phyloP scores from a whole-genome alignment of 2,329 filamentous ascomycete genomes.

The Aspergillus sp. region DNA sequence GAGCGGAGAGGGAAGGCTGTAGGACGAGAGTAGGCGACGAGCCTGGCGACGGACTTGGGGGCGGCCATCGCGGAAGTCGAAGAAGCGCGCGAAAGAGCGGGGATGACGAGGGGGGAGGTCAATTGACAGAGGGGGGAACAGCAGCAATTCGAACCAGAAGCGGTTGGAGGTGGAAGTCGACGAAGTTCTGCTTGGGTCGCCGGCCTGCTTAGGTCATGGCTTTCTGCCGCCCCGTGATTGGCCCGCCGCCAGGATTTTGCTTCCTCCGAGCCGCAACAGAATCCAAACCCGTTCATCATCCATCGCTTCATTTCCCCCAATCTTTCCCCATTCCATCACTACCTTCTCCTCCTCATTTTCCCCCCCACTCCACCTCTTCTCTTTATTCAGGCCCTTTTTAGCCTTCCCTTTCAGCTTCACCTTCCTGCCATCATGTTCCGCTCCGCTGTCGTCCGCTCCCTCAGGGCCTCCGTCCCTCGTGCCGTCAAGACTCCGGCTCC shows the following conservation, averaged over 20 bases:
- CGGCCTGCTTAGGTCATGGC: conserved; percentile 42
- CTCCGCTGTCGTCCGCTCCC: conserved; percentile 77
- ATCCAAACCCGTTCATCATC: conserved; percentile 20
- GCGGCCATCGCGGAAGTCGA: conserved; percentile 45
- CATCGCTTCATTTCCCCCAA: conserved; percentile 25
- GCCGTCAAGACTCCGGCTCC: conserved; percentile 59
- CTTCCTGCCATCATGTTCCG: conserved; percentile 73
- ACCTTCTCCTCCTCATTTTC: background rate
- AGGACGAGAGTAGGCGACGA: conserved; percentile 45
- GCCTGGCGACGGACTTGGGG: conserved; percentile 46
- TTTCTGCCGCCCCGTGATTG: conserved; percentile 43
- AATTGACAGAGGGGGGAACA: conserved; percentile 21
- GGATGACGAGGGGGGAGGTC: conserved; percentile 20
- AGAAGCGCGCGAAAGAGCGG: conserved; percentile 14
- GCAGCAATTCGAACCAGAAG: conserved; percentile 24
- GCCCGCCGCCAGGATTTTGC: conserved; percentile 38
- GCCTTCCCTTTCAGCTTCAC: conserved; percentile 11
- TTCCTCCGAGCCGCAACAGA: conserved; percentile 33
- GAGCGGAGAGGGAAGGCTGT: conserved; percentile 32
- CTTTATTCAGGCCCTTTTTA: background rate
- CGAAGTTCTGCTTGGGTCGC: conserved; percentile 31
- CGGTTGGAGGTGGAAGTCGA: conserved; percentile 23
- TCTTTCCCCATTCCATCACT: conserved; percentile 8
- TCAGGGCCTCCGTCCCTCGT: conserved; percentile 58
- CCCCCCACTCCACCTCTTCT: conserved; percentile 13